These are phyloP conservation scores for Ehretia macrophylla DNA, from an alignment of 257 asterid genomes.

Conservation along the genomic window DNA sequence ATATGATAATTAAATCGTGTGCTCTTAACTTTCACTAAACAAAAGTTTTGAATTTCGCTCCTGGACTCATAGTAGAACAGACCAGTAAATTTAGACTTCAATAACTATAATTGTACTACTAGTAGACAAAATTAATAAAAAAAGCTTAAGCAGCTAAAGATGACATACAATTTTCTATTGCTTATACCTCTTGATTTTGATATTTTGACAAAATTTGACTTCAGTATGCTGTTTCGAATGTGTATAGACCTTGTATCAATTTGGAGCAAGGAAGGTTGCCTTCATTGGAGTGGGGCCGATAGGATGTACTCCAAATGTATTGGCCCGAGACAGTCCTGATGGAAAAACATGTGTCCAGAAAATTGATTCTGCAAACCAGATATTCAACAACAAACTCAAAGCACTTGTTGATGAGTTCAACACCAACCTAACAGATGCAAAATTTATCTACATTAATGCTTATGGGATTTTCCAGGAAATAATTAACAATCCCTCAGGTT, in stretches of 20 bases:
- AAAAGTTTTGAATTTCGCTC: too few species aligned
- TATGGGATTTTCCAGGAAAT: slow-evolving; percentile 33
- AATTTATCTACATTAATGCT: slow-evolving; percentile 20
- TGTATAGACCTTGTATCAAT: slow-evolving; percentile 14
- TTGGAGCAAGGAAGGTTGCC: slow-evolving; percentile 32
- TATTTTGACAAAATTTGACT: too few species aligned
- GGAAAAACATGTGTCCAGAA: slow-evolving; percentile 18
- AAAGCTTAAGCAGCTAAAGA: too few species aligned
- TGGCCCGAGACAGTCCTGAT: slow-evolving; percentile 27
- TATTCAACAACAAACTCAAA: slow-evolving; percentile 23
- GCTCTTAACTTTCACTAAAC: too few species aligned
- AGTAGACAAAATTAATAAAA: too few species aligned
- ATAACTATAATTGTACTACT: too few species aligned
- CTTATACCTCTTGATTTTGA: too few species aligned
- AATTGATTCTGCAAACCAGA: slow-evolving; percentile 16
- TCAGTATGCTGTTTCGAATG: not conserved
- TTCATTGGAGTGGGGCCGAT: slow-evolving; percentile 23
- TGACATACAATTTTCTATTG: too few species aligned
- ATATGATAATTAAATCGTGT: too few species aligned
- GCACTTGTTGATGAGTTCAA: slow-evolving; percentile 18
- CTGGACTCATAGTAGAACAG: too few species aligned
- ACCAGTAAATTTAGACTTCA: too few species aligned
- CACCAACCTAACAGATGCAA: slow-evolving; percentile 13
- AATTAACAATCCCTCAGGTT: slow-evolving; percentile 20
- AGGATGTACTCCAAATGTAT: slow-evolving; percentile 27